These are phyloP conservation scores for Mycena venus DNA, from an alignment of 768 basidiomycete species.

Conservation along the genomic window DNA sequence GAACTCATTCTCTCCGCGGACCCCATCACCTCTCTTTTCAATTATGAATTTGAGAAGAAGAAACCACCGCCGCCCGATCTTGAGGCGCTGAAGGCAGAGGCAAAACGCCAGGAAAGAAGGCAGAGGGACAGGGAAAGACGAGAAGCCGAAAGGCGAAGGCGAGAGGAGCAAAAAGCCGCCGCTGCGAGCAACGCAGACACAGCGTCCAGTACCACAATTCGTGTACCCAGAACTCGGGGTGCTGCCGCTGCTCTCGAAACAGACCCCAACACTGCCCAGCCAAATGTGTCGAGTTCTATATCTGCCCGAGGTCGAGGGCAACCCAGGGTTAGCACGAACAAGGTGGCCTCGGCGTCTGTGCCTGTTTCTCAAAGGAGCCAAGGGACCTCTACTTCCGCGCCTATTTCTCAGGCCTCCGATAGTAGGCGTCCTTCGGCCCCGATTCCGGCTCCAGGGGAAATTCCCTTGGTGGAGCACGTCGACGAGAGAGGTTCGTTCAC, in stretches of 20 bases:
- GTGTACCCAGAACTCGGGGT: conserved; percentile 64
- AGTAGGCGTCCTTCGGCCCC: conserved; percentile 3
- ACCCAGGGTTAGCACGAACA: not conserved
- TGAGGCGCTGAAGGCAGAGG: conserved; percentile 45
- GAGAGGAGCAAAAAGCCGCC: conserved; percentile 29
- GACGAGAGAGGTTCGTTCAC: conserved; percentile 81
- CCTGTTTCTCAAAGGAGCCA: not conserved
- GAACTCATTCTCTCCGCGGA: conserved; percentile 68
- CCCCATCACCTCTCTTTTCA: conserved; percentile 77
- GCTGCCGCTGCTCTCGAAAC: conserved; percentile 60
- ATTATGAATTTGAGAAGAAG: conserved; percentile 71
- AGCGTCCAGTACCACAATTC: conserved; percentile 41
- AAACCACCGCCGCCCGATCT: conserved; percentile 66
- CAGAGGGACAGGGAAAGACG: not conserved
- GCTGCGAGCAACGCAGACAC: not conserved
- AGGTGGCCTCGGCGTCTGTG: not conserved
- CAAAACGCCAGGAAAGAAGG: not conserved
- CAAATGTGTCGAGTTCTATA: conserved; percentile 13
- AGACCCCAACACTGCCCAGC: conserved; percentile 48
- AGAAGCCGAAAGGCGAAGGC: not conserved
- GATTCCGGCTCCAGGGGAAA: conserved; percentile 49
- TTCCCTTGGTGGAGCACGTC: conserved; percentile 77
- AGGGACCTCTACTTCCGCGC: not conserved
- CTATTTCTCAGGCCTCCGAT: not conserved
- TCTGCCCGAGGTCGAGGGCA: conserved; percentile 17